Percentiles rank a stretch among this genome's conserved stretches.
phyloP scores from a whole-genome alignment of 306 rosid genomes.

The Mimosa pudica region DNA sequence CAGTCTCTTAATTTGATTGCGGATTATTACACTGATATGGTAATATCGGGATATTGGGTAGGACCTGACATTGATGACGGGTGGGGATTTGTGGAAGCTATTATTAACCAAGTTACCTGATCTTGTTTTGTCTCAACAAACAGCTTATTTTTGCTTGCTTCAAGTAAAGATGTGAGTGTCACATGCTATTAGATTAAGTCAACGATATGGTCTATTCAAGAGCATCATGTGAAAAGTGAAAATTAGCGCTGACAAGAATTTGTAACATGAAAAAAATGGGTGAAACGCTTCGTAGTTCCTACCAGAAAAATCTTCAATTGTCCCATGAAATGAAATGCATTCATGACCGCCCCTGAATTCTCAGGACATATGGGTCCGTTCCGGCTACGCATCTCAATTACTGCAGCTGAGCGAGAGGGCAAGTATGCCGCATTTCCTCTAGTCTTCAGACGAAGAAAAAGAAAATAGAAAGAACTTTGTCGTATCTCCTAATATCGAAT shows the following conservation, averaged over 20 bases:
- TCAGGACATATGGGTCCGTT: too few species aligned
- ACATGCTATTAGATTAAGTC: slow-evolving; percentile 20
- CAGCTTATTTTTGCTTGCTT: slow-evolving; percentile 34
- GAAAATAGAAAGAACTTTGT: neutral
- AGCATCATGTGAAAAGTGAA: neutral
- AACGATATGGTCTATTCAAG: neutral
- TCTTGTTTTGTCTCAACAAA: slow-evolving; percentile 13
- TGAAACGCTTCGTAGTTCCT: neutral
- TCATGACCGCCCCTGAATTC: slow-evolving; percentile 5
- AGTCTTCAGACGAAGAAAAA: neutral
- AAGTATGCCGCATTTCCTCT: neutral
- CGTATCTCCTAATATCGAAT: neutral
- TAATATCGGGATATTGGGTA: slow-evolving; percentile 85
- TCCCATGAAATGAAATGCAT: neutral
- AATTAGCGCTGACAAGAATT: slow-evolving; percentile 17
- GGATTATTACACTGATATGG: slow-evolving; percentile 43
- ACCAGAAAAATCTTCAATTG: slow-evolving; percentile 1
- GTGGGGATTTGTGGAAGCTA: slow-evolving; percentile 87
- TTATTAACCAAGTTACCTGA: slow-evolving; percentile 55
- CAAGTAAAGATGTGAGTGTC: slow-evolving; percentile 6
- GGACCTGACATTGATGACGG: slow-evolving; percentile 96
- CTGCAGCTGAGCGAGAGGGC: neutral
- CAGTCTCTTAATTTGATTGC: slow-evolving; percentile 41
- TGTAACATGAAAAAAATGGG: neutral
- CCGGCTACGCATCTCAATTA: neutral